Evolutionary conservation across 176 grass and related monocot species (phyloP).

Genomic region (Carex myosuroides): DNA sequence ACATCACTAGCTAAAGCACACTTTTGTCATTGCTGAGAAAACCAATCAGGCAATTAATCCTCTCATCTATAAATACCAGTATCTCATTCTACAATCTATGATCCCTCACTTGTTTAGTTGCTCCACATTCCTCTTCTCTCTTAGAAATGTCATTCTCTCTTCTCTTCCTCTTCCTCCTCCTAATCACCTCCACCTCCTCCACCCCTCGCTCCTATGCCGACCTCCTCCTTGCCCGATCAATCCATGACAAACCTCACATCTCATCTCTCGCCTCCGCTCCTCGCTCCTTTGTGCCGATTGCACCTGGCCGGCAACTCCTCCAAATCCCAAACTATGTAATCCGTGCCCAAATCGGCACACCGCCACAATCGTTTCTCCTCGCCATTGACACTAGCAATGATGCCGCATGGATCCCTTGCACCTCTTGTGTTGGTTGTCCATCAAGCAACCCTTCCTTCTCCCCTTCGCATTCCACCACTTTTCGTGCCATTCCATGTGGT

Average conservation of each 20-base stretch:
- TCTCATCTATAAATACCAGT: conserved; percentile 10
- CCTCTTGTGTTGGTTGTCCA: conserved; percentile 43
- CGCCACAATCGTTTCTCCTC: conserved; percentile 59
- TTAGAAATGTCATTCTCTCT: not conserved
- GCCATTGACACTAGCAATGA: conserved; percentile 86
- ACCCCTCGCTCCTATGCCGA: not conserved
- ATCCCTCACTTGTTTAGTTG: not conserved
- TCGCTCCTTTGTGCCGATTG: conserved; percentile 57
- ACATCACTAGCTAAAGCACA: not conserved
- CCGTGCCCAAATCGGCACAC: conserved; percentile 58
- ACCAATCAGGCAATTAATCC: not conserved
- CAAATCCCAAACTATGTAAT: conserved; percentile 84
- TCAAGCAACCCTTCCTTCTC: conserved; percentile 39
- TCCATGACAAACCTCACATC: not conserved
- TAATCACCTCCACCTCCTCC: conserved; percentile 1
- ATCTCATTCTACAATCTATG: not conserved
- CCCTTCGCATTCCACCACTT: conserved; percentile 30
- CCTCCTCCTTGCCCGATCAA: not conserved
- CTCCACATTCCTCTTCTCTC: not conserved
- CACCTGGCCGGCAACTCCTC: conserved; percentile 67
- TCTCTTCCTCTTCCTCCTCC: not conserved
- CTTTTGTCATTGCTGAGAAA: not conserved
- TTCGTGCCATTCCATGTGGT: conserved; percentile 41
- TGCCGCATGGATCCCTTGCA: conserved; percentile 76
- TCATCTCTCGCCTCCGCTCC: conserved; percentile 28